Evolutionary conservation across 768 basidiomycete species (phyloP), one percentile per base, ranked within the genome.

Genomic region (Podaxis carcinomalis): DNA sequence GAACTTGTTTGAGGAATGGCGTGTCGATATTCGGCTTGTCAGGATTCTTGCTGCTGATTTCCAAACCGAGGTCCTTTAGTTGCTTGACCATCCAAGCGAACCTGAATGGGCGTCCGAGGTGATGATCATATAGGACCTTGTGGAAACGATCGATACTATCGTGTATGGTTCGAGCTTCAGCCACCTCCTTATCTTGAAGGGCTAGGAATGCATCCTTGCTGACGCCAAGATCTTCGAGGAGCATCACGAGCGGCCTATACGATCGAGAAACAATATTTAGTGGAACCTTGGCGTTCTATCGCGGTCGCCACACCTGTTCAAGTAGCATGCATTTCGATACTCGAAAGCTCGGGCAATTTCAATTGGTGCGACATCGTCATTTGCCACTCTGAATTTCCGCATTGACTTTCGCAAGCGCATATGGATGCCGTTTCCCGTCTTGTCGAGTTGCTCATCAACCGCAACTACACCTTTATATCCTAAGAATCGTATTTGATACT

Each of bases 401-500:
- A 93, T 93, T 0, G 88, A 89, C 5, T 74, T 72, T 36, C 92
- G 78, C 7, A 92, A 68, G 28, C 87, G 80, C 88, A 94, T 89
- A 16, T 79, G 80, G 52, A 87, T 82, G 0, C 85, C 85, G 46
- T 72, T 64, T 14, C 75, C 65, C 16, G 73, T 64, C 51, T 74
- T 73, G 51, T 80, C 73, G 2, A 91, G 69, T 42, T 79, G 70
- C 53, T 72, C 72, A 66, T 94, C 92, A 10, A 93, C 79, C 3
- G 75, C 79, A 0, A 94, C 88, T 23, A 94, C 83, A 0, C 93
- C 93, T 71, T 95, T 95, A 72, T 80, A 92, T 19, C 90, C 92
- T 49, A 93, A 70, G 69, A 93, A 89, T 50, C 93, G 85, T 52
- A 93, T 92, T 74, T 90, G 90, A 69, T 86, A 89, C 81, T 89